Base-by-base conservation (phyloP, 306 rosid genomes). In the Phaseolus lunatus region DNA sequence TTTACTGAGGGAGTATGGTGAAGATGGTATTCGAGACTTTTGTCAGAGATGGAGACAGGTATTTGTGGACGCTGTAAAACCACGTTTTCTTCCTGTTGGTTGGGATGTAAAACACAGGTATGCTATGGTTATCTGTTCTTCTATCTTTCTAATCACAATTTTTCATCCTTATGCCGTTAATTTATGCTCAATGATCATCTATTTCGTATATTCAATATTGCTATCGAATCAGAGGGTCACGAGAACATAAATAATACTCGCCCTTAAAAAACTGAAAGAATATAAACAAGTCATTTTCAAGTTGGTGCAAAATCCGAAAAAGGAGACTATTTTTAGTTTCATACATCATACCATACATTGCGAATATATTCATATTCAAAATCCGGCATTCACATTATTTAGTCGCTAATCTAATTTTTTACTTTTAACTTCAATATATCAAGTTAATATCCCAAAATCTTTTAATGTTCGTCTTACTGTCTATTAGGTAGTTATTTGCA, bases 41-140 rank as follows among this genome's bases (percentile, higher is more conserved):
- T 92, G 97, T 80, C 98, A 88, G 73, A 84, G 97, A 82, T 96
- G 99, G 99, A 91, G 99, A 78, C 96, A 91, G 85, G 94, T 84
- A 75, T 91, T 95, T 78, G 90, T 92, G 53, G 92, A 89, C 77
- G 87, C 96, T 85, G 77, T 89, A 66, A 88, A 86, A 19, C 99
- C 99, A 39, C 97, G 89, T 71, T 95, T 92, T 85, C 89, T 89
- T 71, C 99, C 97, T 72, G 84, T 80, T 26, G 97, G 99, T 67
- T 92, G 99, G 97, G 96, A 95, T 80, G 82, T 95, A 69, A 95
- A 83, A 69, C 99, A 92, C 96, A 95, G 96, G 99, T 92, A 89
- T 72, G 68, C 70, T 81, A 79, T 50, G 14, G 67, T 35, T 12
- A 68, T 44, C 54, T 48, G 61, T 44, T 61, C 33, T 62, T 43